phyloP scores from a whole-genome alignment of 2,329 filamentous ascomycete species.

The Ascochyta clinopodiicola region DNA sequence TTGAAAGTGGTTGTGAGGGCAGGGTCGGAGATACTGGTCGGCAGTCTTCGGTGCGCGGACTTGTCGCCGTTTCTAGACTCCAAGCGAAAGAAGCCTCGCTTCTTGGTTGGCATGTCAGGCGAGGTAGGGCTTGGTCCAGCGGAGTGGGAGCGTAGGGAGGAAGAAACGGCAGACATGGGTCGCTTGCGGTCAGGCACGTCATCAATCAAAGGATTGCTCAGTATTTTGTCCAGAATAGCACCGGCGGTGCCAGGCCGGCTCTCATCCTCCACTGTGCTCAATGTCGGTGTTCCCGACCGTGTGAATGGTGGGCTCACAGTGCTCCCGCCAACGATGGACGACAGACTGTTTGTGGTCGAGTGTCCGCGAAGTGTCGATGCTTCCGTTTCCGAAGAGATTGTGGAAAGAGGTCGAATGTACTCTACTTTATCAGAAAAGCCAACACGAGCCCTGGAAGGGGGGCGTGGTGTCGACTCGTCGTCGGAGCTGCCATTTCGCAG shows the following conservation, averaged over 20 bases:
- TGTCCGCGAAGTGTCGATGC: conserved; percentile 75
- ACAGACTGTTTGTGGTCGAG: conserved; percentile 79
- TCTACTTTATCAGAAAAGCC: conserved; percentile 86
- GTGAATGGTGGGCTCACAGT: conserved; percentile 55
- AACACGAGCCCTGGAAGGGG: conserved; percentile 68
- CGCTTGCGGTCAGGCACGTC: conserved; percentile 41
- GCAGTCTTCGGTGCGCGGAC: conserved; percentile 34
- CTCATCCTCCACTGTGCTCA: conserved; percentile 52
- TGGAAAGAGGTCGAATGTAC: conserved; percentile 81
- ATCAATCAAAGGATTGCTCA: conserved; percentile 32
- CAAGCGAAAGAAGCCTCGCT: conserved; percentile 53
- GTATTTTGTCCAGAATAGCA: conserved; percentile 65
- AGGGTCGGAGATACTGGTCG: conserved; percentile 44
- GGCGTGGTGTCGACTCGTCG: conserved; percentile 40
- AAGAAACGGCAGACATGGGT: conserved; percentile 46
- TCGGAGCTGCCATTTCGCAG: conserved; percentile 34
- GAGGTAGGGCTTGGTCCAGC: conserved; percentile 27
- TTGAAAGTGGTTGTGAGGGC: conserved; percentile 39
- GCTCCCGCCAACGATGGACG: conserved; percentile 72
- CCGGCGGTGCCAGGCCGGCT: conserved; percentile 72
- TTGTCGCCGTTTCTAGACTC: conserved; percentile 58
- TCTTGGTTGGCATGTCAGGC: conserved; percentile 33
- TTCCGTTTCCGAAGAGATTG: conserved; percentile 83
- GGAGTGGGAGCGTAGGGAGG: conserved; percentile 24
- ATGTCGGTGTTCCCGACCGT: conserved; percentile 49